Conservation (phyloP, 495 filamentous ascomycete species). For the Astrothelium macrocarpum region DNA sequence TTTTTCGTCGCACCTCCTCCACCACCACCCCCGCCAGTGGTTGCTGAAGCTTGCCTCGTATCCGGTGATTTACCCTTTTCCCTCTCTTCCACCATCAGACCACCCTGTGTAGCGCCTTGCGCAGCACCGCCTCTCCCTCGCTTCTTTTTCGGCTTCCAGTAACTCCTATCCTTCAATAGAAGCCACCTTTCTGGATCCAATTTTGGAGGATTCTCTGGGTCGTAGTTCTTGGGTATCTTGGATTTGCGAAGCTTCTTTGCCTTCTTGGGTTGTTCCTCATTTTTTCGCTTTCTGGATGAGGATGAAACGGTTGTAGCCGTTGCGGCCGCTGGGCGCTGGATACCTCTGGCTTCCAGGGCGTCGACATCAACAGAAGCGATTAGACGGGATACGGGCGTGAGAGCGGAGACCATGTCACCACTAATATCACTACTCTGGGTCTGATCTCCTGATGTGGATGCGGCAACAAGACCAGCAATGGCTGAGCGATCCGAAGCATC, state of each 20-base stretch:
- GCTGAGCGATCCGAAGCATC: slow-evolving; percentile 55
- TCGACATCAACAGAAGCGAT: slow-evolving; percentile 56
- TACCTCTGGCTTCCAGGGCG: slow-evolving; percentile 65
- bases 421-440: background rate
- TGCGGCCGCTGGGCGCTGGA: slow-evolving; percentile 48
- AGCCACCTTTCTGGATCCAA: slow-evolving; percentile 89
- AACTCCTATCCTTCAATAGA: slow-evolving; percentile 76
- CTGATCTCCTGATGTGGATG: slow-evolving; percentile 43
- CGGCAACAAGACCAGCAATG: slow-evolving; percentile 73
- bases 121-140: slow-evolving; percentile 82
- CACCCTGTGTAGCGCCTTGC: slow-evolving; percentile 19
- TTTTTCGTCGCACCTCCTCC: slow-evolving; percentile 29
- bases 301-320: slow-evolving; percentile 25
- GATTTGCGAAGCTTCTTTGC: slow-evolving; percentile 60
- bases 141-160: slow-evolving; percentile 83
- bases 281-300: slow-evolving; percentile 48
- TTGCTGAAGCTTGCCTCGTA: slow-evolving; percentile 9
- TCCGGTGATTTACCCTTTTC: background rate
- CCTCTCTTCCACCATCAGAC: slow-evolving; percentile 19
- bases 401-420: slow-evolving; percentile 22
- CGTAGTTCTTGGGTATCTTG: slow-evolving; percentile 69
- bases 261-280: slow-evolving; percentile 35
- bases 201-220: slow-evolving; percentile 49
- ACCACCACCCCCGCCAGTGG: slow-evolving; percentile 21
- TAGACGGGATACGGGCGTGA: slow-evolving; percentile 58